Evolutionary conservation across 2,329 filamentous ascomycete genomes (phyloP).

Genomic region (Apiospora malaysiana): DNA sequence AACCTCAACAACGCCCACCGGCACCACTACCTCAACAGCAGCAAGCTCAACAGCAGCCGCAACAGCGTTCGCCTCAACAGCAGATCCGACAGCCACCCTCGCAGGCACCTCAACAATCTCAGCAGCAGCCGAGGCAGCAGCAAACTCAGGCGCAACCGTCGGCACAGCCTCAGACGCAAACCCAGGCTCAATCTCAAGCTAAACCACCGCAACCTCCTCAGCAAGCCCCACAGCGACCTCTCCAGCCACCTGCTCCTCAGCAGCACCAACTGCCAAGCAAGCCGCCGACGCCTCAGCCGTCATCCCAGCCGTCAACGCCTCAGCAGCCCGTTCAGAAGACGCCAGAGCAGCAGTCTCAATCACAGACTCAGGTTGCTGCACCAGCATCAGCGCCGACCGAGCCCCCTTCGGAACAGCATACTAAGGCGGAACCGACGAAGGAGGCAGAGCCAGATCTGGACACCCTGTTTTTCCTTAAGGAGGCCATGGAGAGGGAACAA

Average conservation of each 20-base stretch:
- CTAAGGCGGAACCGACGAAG: neutral
- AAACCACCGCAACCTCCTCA: neutral
- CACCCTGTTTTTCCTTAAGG: conserved; percentile 11
- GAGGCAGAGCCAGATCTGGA: neutral
- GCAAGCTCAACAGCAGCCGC: neutral
- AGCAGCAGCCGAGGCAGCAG: neutral
- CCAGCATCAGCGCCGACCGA: neutral
- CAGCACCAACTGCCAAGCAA: neutral
- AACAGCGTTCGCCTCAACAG: neutral
- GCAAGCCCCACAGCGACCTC: neutral
- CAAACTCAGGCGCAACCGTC: neutral
- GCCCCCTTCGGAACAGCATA: neutral
- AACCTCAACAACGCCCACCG: neutral
- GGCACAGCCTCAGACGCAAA: neutral
- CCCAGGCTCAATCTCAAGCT: neutral
- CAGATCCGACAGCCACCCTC: neutral
- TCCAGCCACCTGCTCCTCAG: neutral
- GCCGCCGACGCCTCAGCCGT: neutral
- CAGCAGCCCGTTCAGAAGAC: neutral
- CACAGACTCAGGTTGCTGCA: neutral
- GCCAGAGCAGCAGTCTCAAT: neutral
- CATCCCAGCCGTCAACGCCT: neutral
- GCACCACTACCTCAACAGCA: neutral
- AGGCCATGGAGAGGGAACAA: conserved; percentile 17
- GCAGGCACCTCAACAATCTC: neutral